Evolutionary conservation across 176 grass and related monocot species (phyloP).

Genomic region (Triticum turgidum): DNA sequence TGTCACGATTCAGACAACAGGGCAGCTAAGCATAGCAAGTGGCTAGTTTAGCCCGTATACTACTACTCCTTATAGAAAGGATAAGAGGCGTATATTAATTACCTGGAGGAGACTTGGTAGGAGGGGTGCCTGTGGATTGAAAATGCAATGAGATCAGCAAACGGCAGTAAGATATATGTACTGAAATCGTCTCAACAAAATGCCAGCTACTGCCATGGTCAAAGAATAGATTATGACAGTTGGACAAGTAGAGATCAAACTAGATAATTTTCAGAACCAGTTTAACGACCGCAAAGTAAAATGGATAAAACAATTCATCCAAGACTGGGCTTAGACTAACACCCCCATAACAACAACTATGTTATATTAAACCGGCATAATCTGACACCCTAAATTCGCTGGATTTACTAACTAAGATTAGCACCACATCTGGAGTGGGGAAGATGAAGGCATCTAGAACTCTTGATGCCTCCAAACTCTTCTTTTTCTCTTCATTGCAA

Average conservation of each 20-base stretch:
- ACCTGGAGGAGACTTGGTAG: slow-evolving; percentile 44
- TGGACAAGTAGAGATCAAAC: slow-evolving; percentile 22
- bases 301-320: not conserved
- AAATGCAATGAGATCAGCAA: slow-evolving; percentile 20
- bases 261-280: not conserved
- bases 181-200: slow-evolving; percentile 16
- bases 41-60: not conserved
- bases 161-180: not conserved
- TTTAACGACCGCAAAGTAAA: slow-evolving; percentile 8
- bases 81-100: slow-evolving; percentile 14
- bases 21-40: not conserved
- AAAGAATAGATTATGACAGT: not conserved
- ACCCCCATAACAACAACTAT: not conserved
- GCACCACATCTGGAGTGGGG: not conserved
- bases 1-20: not conserved
- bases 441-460: not conserved
- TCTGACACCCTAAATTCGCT: not conserved
- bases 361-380: slow-evolving; percentile 14
- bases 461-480: not conserved
- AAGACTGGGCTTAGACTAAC: not conserved
- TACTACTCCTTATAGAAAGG: not conserved
- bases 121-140: slow-evolving; percentile 25
- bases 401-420: not conserved
- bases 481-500: not conserved
- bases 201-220: not conserved